Base-by-base conservation (phyloP, 2,329 filamentous ascomycete species). In the Paraphaeosphaeria sporulosa region DNA sequence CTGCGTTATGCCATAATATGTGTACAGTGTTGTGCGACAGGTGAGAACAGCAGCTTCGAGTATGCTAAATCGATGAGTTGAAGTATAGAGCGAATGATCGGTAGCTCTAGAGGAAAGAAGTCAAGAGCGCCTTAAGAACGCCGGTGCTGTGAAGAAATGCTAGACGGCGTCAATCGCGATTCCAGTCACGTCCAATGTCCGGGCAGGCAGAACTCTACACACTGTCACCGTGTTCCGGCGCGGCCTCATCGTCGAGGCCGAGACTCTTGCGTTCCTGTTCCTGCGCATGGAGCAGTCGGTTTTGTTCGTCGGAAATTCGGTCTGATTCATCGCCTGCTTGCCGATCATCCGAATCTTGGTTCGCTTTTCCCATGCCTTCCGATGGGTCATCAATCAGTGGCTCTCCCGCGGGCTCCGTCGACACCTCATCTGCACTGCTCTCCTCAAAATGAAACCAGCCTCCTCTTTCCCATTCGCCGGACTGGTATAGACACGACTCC, bases 391-490 rank as follows among this genome's bases (percentile, higher is more conserved):
- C 44, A 8, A 67, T 44, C 2, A 68, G 67, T 9, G 65, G 53
- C 36, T 69, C 34, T 1, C 64, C 62, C 1, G 68, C 71, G 5
- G 74, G 81, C 27, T 64, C 70, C 0, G 81, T 83, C 7, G 75
- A 60, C 1, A 76, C 79, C 9, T 76, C 73, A 3, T 75, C 75
- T 0, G 77, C 66, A 57, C 76, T 74, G 56, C 76, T 70, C 57
- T 79, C 72, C 4, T 70, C 72, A n/a, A 73, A 67, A 17, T 80
- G 76, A 64, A 96, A 95, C 93, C 93, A 97, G 0, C 93, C 93
- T 4, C 93, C 93, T n/a, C 82, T 81, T 68, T 96, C 93, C 93
- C 93, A 97, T 48, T 88, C 76, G 0, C 93, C 92, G 2, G 87
- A 81, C 47, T 82, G 77, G 71, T 96, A 96, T 0, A 93, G 73